Evolutionary conservation across 177 flowering plant species (phyloP).

Genomic region (Telopea speciosissima): DNA sequence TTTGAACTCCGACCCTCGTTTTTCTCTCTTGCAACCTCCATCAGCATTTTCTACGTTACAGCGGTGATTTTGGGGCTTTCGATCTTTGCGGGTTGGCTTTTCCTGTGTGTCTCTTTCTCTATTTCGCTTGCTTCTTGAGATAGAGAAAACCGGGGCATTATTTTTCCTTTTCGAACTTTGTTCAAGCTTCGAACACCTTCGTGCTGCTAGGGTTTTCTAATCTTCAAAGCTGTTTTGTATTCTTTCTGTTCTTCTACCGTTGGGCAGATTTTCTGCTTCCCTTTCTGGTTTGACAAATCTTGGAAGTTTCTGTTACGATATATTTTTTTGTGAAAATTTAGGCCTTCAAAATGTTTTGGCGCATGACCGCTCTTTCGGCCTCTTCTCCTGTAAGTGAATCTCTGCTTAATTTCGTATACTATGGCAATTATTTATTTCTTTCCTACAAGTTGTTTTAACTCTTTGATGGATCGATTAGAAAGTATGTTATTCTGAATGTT

Average conservation of each 20-base stretch:
- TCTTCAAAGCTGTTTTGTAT: background rate
- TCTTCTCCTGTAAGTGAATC: conserved; percentile 70
- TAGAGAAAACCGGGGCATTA: background rate
- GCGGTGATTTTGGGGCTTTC: background rate
- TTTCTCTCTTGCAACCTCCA: too few relatives aligned
- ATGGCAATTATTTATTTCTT: background rate
- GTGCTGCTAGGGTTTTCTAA: conserved; percentile 4
- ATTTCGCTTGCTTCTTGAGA: background rate
- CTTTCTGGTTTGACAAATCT: conserved; percentile 35
- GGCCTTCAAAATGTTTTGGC: conserved; percentile 74
- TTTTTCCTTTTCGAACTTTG: too few relatives aligned
- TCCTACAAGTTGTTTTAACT: too few relatives aligned
- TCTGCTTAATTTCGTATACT: background rate
- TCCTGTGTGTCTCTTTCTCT: background rate
- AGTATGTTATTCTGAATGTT: background rate
- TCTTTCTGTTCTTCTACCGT: background rate
- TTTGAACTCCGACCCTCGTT: background rate
- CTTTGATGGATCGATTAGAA: background rate
- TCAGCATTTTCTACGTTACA: background rate
- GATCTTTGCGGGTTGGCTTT: background rate
- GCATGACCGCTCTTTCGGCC: conserved; percentile 68
- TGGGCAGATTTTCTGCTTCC: conserved; percentile 9
- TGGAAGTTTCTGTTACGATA: conserved; percentile 11
- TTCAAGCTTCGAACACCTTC: background rate
- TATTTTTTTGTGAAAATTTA: conserved; percentile 3